Base-by-base conservation (phyloP, 371 early-diverging fungal genomes). In the Mortierella polycephala region DNA sequence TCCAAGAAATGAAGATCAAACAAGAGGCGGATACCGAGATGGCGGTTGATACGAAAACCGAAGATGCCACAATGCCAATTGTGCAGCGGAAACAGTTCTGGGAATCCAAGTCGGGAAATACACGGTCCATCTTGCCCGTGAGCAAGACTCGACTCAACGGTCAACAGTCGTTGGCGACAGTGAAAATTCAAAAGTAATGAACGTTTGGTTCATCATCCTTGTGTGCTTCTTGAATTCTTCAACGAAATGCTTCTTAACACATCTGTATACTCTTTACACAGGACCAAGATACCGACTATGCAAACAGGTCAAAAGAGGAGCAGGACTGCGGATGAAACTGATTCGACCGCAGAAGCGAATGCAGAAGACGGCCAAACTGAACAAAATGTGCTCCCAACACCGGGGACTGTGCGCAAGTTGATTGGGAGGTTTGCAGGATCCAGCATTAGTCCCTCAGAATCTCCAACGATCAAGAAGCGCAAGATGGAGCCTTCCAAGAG, bases 401-500 rank as follows among this genome's bases (percentile, higher is more conserved):
- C 66, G 6, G 79, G 79, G 12, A 79, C 79, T 10, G 79, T 79
- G 10, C 72, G 63, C 11, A 79, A 54, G 5, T 50, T 79, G 37
- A 66, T 72, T 42, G 70, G 74, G 6, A 69, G 50, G 50, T 79
- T 79, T 57, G 80, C 76, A 23, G 75, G 75, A 57, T 67, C 75
- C 2, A 42, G 71, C 21, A 62, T 66, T 46, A 69, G 54, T 18
- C 55, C 64, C 0, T 57, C 79, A 37, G 65, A 47, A 51, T 60
- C 71, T 3, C 71, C 77, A 8, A 50, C 55, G 12, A 64, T 40
- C 68, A 76, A 71, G 54, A 71, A 49, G 42, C 60, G 62, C 50
- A 66, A 50, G 46, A 39, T 64, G 23, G 71, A 67, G 11, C 37
- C 47, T 3, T 20, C 57, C 41, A 71, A 67, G 51, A 68, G 57